Conservation (phyloP, 495 filamentous ascomycete species). For the Penicillium longicatenatum region DNA sequence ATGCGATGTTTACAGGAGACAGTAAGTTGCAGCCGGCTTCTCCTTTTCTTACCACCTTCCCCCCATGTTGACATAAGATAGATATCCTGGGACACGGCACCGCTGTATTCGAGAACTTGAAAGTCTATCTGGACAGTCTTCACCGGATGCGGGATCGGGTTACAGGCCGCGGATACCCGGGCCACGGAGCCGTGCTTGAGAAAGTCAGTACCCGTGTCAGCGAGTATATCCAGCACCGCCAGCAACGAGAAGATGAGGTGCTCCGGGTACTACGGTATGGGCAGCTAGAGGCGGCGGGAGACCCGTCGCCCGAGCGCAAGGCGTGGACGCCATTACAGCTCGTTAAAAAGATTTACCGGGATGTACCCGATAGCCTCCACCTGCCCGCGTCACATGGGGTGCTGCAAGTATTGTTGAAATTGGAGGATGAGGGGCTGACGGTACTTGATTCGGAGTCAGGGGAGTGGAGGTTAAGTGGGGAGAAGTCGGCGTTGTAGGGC, state of each 20-base stretch:
- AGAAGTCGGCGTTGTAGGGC: constrained; percentile 30
- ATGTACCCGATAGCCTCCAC: constrained; percentile 75
- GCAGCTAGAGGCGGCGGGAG: constrained; percentile 36
- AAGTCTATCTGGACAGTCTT: constrained; percentile 70
- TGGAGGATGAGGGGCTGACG: constrained; percentile 66
- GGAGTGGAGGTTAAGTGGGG: constrained; percentile 52
- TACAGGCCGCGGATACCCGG: constrained; percentile 77
- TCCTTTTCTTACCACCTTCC: background rate
- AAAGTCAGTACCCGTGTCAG: constrained; percentile 63
- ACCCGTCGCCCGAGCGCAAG: constrained; percentile 34
- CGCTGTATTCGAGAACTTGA: constrained; percentile 84
- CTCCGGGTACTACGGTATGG: constrained; percentile 60
- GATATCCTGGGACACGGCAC: constrained; percentile 92
- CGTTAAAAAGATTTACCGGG: constrained; percentile 81
- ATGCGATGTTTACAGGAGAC: constrained; percentile 91
- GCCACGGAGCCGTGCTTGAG: constrained; percentile 76
- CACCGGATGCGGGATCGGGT: constrained; percentile 68
- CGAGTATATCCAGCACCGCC: constrained; percentile 83
- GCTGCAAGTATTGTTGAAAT: constrained; percentile 67
- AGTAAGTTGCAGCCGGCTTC: constrained; percentile 44
- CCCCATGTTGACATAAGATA: constrained; percentile 10
- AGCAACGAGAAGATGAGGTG: constrained; percentile 79
- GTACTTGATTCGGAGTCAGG: constrained; percentile 47
- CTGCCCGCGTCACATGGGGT: constrained; percentile 70
- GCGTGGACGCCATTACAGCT: constrained; percentile 74